A percentile compares a stretch with the other conserved stretches of the same genome.
phyloP scores from a whole-genome alignment of 768 basidiomycete genomes.

The Mycena vitilis region DNA sequence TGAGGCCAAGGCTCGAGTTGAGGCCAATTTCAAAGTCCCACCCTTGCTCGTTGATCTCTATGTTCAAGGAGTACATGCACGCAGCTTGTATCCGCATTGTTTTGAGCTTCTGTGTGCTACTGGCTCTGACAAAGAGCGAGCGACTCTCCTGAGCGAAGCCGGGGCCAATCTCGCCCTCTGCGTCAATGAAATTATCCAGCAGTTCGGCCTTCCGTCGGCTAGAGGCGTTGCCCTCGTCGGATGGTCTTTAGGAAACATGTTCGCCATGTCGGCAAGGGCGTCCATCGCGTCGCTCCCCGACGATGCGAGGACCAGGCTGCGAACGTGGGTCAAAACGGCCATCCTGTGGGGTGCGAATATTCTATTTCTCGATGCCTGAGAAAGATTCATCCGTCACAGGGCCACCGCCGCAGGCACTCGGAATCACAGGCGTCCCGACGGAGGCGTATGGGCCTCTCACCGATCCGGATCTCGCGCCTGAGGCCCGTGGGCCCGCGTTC shows the following conservation, averaged over 20 bases:
- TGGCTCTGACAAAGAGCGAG: conserved; percentile 36
- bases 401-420: conserved; percentile 25
- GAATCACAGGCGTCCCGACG: conserved; percentile 9
- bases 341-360: conserved; percentile 38
- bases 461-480: conserved; percentile 11
- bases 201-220: conserved; percentile 36
- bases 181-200: conserved; percentile 42
- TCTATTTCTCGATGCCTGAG: not conserved
- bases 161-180: conserved; percentile 44
- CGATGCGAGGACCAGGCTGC: conserved; percentile 27
- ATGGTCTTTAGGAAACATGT: conserved; percentile 47
- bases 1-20: too few relatives aligned
- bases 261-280: conserved; percentile 40
- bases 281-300: conserved; percentile 29
- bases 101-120: too few relatives aligned
- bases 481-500: conserved; percentile 20
- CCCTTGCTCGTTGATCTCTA: too few relatives aligned
- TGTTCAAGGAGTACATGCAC: too few relatives aligned
- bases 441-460: conserved; percentile 11
- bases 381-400: not conserved
- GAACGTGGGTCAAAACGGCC: conserved; percentile 35
- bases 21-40: too few relatives aligned
- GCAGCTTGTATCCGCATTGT: too few relatives aligned
- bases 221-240: conserved; percentile 37
- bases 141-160: conserved; percentile 34